Percentiles rank a stretch among this genome's conserved stretches.
Evolutionary conservation across 768 basidiomycete genomes (phyloP).

Genomic region (Lentinula aciculospora): DNA sequence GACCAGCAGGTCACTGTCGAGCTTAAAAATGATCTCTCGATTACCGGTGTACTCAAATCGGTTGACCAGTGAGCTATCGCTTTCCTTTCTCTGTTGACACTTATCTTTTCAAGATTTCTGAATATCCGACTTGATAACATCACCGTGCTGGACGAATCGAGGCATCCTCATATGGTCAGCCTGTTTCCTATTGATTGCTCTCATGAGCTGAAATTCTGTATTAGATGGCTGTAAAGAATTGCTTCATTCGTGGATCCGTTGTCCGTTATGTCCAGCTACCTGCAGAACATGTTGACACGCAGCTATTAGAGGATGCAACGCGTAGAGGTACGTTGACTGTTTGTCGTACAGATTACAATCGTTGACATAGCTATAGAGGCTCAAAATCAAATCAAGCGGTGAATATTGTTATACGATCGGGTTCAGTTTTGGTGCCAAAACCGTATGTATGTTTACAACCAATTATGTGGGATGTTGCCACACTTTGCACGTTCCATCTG

Average conservation of each 20-base stretch:
- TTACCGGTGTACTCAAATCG: conserved; percentile 92
- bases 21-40: conserved; percentile 97
- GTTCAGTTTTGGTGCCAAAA: background rate
- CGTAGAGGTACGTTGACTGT: conserved; percentile 64
- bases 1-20: conserved; percentile 97
- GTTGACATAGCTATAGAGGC: conserved; percentile 29
- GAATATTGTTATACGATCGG: conserved; percentile 4
- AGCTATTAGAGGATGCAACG: conserved; percentile 93
- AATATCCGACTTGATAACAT: conserved; percentile 97
- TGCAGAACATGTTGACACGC: conserved; percentile 90
- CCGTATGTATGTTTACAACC: background rate
- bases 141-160: conserved; percentile 83
- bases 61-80: conserved; percentile 80
- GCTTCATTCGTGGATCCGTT: conserved; percentile 97
- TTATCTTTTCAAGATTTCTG: conserved; percentile 55
- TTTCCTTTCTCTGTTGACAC: background rate
- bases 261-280: conserved; percentile 97
- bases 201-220: background rate
- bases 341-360: background rate
- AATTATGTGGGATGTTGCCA: conserved; percentile 54
- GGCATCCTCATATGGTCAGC: conserved; percentile 95
- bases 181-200: background rate
- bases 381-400: conserved; percentile 39
- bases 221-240: conserved; percentile 98
- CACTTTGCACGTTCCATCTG: conserved; percentile 88